These are phyloP conservation scores for Lichtheimia ramosa DNA, from an alignment of 371 early-diverging fungal species.

Conservation along the genomic window DNA sequence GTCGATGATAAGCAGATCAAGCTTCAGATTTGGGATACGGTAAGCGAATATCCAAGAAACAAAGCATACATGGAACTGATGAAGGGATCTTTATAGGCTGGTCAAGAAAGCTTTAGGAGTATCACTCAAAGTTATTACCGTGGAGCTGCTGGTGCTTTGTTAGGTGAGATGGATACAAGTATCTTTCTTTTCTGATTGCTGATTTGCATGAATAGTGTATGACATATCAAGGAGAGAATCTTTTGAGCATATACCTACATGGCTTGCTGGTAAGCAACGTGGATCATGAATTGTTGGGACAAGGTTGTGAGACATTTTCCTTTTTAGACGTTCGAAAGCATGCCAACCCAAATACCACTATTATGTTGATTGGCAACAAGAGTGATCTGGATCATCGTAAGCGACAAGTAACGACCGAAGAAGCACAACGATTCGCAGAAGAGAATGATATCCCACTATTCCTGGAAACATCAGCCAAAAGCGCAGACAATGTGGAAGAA, in stretches of 20 bases:
- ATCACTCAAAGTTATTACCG: slow-evolving; percentile 97
- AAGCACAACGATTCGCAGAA: slow-evolving; percentile 87
- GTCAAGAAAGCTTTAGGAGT: slow-evolving; percentile 95
- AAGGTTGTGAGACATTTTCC: neutral
- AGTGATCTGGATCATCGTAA: slow-evolving; percentile 76
- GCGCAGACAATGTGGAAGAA: slow-evolving; percentile 88
- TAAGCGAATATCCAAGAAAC: slow-evolving; percentile 33
- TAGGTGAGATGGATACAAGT: slow-evolving; percentile 3
- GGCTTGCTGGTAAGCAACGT: slow-evolving; percentile 76
- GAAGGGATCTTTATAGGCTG: slow-evolving; percentile 77
- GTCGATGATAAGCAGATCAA: slow-evolving; percentile 86
- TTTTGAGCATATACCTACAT: slow-evolving; percentile 87
- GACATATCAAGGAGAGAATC: slow-evolving; percentile 87
- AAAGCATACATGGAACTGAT: slow-evolving; percentile 37
- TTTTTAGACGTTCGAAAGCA: slow-evolving; percentile 73
- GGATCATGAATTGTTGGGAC: neutral
- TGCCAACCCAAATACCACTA: slow-evolving; percentile 88
- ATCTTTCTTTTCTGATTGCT: neutral
- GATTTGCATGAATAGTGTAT: slow-evolving; percentile 52
- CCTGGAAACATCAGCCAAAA: slow-evolving; percentile 94
- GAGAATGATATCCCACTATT: slow-evolving; percentile 82
- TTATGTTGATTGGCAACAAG: slow-evolving; percentile 95
- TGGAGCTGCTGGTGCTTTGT: slow-evolving; percentile 91
- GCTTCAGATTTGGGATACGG: slow-evolving; percentile 99
- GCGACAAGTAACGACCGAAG: slow-evolving; percentile 82